Percentiles rank a stretch among this genome's conserved stretches.
Conservation (phyloP, 495 filamentous ascomycete species). For the Xylaria nigripes region DNA sequence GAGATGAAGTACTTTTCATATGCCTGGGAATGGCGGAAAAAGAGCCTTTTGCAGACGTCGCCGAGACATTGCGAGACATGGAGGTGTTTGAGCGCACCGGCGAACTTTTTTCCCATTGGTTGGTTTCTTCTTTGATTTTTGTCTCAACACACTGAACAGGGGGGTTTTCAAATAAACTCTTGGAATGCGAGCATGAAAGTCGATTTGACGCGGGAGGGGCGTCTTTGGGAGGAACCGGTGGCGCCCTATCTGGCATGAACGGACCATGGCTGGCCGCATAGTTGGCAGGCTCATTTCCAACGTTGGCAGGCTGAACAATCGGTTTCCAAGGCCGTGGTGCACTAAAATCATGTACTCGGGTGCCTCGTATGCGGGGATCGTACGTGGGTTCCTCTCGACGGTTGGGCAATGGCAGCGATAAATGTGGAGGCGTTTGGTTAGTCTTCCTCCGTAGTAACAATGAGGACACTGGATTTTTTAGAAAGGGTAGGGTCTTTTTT, state of each 20-base stretch:
- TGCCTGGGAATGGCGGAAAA: slow-evolving; percentile 57
- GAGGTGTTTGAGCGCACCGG: slow-evolving; percentile 23
- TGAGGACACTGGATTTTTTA: slow-evolving; percentile 43
- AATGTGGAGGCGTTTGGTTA: slow-evolving; percentile 35
- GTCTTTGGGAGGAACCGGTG: slow-evolving; percentile 35
- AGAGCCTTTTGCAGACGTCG: slow-evolving; percentile 32
- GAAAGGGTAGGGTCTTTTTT: slow-evolving; percentile 43
- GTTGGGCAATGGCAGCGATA: slow-evolving; percentile 41
- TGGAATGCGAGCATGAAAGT: slow-evolving; percentile 28
- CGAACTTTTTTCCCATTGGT: slow-evolving; percentile 31
- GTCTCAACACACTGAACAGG: slow-evolving; percentile 7
- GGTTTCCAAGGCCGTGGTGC: slow-evolving; percentile 61
- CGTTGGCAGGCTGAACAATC: slow-evolving; percentile 17
- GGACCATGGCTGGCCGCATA: slow-evolving; percentile 10
- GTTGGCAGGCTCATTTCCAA: slow-evolving; percentile 10
- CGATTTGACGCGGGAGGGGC: slow-evolving; percentile 16
- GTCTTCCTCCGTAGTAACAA: slow-evolving; percentile 35
- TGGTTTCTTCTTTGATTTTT: slow-evolving; percentile 14
- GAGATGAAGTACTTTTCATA: slow-evolving; percentile 76
- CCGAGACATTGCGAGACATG: slow-evolving; percentile 33
- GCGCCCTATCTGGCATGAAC: slow-evolving; percentile 13
- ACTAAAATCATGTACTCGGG: slow-evolving; percentile 83
- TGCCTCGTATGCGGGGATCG: slow-evolving; percentile 79
- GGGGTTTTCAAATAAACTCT: slow-evolving; percentile 19
- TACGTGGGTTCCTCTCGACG: slow-evolving; percentile 38